Evolutionary conservation across 176 grass and related monocot genomes (phyloP).

Genomic region (Musa acuminata): DNA sequence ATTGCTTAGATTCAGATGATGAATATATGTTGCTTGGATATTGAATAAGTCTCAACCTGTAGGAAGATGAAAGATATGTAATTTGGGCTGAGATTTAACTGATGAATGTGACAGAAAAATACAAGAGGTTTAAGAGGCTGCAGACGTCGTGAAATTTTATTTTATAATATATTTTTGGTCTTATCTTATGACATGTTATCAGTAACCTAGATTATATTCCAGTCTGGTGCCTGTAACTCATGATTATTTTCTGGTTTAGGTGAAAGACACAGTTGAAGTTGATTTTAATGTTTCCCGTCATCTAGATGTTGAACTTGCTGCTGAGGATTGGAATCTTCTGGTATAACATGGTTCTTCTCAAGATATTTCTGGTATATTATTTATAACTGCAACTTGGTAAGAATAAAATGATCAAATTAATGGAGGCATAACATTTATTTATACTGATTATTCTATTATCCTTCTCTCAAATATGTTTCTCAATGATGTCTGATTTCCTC

Average conservation of each 20-base stretch:
- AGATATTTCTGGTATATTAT: not conserved
- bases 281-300: conserved; percentile 87
- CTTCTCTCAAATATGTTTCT: not conserved
- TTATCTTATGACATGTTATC: not conserved
- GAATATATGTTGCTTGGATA: not conserved
- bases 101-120: not conserved
- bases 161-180: not conserved
- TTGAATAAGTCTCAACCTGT: not conserved
- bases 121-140: not conserved
- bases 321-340: conserved; percentile 62
- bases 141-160: not conserved
- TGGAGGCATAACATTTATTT: not conserved
- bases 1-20: not conserved
- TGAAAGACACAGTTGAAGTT: conserved; percentile 95
- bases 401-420: not conserved
- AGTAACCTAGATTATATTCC: not conserved
- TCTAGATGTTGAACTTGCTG: conserved; percentile 67
- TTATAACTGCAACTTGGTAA: not conserved
- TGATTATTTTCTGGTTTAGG: conserved; percentile 31
- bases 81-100: not conserved
- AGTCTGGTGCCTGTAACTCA: not conserved
- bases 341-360: conserved; percentile 28
- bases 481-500: not conserved
- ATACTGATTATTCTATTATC: not conserved
- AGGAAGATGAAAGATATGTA: not conserved